Evolutionary conservation across 2,329 filamentous ascomycete species (phyloP).

Genomic region (Colletotrichum plurivorum): DNA sequence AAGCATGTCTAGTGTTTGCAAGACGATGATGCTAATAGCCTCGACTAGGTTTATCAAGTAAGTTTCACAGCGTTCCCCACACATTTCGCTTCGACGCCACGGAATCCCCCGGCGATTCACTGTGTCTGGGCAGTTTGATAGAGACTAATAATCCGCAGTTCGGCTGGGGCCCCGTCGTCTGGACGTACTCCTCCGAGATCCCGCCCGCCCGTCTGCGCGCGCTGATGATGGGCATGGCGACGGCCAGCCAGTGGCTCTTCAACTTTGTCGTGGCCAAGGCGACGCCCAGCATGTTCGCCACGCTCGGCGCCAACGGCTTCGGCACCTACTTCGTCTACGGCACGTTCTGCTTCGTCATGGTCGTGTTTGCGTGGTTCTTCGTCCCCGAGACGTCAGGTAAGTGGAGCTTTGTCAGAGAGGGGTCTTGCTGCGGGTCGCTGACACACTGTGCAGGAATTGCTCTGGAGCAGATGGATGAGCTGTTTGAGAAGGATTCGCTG

Average conservation of each 20-base stretch:
- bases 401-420: neutral
- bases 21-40: neutral
- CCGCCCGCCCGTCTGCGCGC: slow-evolving; percentile 71
- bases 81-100: too few relatives aligned
- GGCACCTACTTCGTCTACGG: slow-evolving; percentile 72
- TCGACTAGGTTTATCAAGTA: slow-evolving; percentile 11
- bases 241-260: slow-evolving; percentile 75
- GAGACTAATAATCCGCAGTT: neutral
- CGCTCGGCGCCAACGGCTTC: slow-evolving; percentile 41
- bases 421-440: neutral
- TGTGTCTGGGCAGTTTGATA: neutral
- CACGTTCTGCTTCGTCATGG: slow-evolving; percentile 70
- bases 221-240: slow-evolving; percentile 72
- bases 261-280: slow-evolving; percentile 75
- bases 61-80: neutral
- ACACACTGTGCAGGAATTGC: slow-evolving; percentile 31
- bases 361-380: slow-evolving; percentile 58
- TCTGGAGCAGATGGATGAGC: slow-evolving; percentile 49
- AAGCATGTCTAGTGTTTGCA: neutral
- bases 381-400: slow-evolving; percentile 72
- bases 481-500: slow-evolving; percentile 42
- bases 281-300: slow-evolving; percentile 72
- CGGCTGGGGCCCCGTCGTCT: slow-evolving; percentile 71
- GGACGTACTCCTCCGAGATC: slow-evolving; percentile 71
- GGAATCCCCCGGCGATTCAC: too few relatives aligned